Evolutionary conservation across 352 stramenopile genomes (phyloP).

Genomic region (Plasmopara halstedii): DNA sequence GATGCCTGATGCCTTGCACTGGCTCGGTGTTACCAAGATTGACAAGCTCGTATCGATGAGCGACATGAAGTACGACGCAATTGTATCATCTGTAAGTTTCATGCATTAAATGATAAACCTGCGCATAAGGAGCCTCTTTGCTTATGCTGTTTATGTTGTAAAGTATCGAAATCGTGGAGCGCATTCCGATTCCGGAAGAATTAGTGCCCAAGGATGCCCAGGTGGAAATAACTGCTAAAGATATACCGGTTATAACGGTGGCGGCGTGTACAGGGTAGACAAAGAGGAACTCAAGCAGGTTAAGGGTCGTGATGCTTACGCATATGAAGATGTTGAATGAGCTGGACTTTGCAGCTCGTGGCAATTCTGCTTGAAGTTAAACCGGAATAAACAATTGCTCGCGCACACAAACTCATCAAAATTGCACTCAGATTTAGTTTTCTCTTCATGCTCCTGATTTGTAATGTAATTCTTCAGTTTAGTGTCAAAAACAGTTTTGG

Average conservation of each 20-base stretch:
- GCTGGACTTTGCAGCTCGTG: neutral
- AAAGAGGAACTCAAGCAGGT: constrained; percentile 89
- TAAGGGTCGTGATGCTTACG: constrained; percentile 81
- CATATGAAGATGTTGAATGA: constrained; percentile 46
- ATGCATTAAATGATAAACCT: too few relatives aligned
- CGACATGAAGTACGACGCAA: constrained; percentile 99
- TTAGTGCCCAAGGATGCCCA: constrained; percentile 96
- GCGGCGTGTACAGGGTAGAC: constrained; percentile 91
- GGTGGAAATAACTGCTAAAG: constrained; percentile 99
- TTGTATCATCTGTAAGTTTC: constrained; percentile 87
- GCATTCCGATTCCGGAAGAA: constrained; percentile 96
- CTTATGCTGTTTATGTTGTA: constrained; percentile 13
- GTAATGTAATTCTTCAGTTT: too few relatives aligned
- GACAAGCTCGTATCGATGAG: constrained; percentile 97
- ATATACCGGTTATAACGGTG: constrained; percentile 81
- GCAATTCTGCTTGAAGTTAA: neutral
- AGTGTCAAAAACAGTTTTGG: too few relatives aligned
- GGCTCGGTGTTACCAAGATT: constrained; percentile 93
- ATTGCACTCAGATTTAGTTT: too few relatives aligned
- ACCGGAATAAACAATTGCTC: too few relatives aligned
- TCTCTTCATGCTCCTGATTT: too few relatives aligned
- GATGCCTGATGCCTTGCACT: constrained; percentile 99
- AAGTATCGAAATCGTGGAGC: constrained; percentile 98
- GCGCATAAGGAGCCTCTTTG: too few relatives aligned
- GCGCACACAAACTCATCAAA: too few relatives aligned